Evolutionary conservation across 2,329 filamentous ascomycete genomes (phyloP).

Genomic region (Verticillium zaregamsianum): DNA sequence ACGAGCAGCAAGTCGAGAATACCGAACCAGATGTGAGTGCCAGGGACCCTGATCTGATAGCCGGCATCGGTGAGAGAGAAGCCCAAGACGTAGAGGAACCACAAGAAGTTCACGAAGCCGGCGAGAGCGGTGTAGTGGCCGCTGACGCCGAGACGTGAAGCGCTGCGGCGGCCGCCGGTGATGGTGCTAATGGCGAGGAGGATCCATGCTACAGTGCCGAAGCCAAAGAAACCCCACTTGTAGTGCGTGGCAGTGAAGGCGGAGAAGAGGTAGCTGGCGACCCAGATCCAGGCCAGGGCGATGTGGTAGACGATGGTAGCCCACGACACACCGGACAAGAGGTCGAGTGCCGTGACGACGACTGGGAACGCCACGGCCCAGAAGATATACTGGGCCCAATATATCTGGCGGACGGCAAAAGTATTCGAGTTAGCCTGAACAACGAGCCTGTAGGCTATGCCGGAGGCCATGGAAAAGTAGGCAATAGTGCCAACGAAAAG

Average conservation of each 20-base stretch:
- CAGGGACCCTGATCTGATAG: constrained; percentile 42
- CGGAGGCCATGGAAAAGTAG: constrained; percentile 50
- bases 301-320: constrained; percentile 49
- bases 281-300: constrained; percentile 45
- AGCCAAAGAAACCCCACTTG: constrained; percentile 55
- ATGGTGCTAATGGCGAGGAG: constrained; percentile 42
- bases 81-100: constrained; percentile 51
- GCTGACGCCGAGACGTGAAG: constrained; percentile 34
- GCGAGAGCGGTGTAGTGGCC: constrained; percentile 41
- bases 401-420: constrained; percentile 40
- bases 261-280: constrained; percentile 44
- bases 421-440: constrained; percentile 26
- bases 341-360: background rate
- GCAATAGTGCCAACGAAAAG: constrained; percentile 43
- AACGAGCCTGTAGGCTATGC: constrained; percentile 42
- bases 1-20: constrained; percentile 47
- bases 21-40: constrained; percentile 47
- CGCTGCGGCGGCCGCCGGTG: constrained; percentile 29
- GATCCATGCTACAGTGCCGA: constrained; percentile 43
- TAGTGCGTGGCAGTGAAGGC: constrained; percentile 45
- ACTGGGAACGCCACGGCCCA: constrained; percentile 35
- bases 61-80: constrained; percentile 50
- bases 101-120: constrained; percentile 45
- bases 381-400: constrained; percentile 52
- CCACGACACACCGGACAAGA: constrained; percentile 33